Percentiles rank a stretch among this genome's conserved stretches.
phyloP scores from a whole-genome alignment of 148 eudicot genomes.

The Cornus suecica region DNA sequence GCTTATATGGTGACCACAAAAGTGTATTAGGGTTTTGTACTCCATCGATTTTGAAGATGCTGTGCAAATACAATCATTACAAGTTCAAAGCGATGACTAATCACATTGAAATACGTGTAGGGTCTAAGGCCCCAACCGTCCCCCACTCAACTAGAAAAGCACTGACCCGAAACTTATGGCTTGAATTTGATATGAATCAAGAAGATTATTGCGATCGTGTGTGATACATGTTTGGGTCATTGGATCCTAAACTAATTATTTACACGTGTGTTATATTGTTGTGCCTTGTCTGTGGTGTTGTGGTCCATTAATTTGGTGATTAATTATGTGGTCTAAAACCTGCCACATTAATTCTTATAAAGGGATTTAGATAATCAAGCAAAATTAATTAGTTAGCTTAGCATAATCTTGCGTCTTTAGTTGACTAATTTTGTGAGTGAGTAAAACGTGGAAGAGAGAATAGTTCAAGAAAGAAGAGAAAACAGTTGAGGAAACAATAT shows the following conservation, averaged over 20 bases:
- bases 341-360: not conserved
- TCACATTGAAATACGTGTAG: conserved; percentile 33
- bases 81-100: conserved; percentile 8
- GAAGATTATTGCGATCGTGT: not conserved
- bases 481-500: no score
- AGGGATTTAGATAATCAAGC: not conserved
- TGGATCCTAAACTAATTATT: not conserved
- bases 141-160: not conserved
- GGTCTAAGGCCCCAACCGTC: not conserved
- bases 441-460: no score
- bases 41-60: conserved; percentile 6
- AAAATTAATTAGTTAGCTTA: no score
- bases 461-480: no score
- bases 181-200: conserved; percentile 15
- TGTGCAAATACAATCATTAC: conserved; percentile 23
- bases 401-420: not conserved
- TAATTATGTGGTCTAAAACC: not conserved
- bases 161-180: conserved; percentile 31
- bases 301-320: not conserved
- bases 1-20: not conserved
- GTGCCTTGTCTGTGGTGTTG: no score
- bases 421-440: not conserved
- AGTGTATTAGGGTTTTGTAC: conserved; percentile 14
- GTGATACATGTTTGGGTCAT: not conserved
- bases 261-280: no score